A percentile compares a stretch with the other conserved stretches of the same genome.
Conservation (phyloP, 2,329 filamentous ascomycete species). For the Diaporthe sp. region DNA sequence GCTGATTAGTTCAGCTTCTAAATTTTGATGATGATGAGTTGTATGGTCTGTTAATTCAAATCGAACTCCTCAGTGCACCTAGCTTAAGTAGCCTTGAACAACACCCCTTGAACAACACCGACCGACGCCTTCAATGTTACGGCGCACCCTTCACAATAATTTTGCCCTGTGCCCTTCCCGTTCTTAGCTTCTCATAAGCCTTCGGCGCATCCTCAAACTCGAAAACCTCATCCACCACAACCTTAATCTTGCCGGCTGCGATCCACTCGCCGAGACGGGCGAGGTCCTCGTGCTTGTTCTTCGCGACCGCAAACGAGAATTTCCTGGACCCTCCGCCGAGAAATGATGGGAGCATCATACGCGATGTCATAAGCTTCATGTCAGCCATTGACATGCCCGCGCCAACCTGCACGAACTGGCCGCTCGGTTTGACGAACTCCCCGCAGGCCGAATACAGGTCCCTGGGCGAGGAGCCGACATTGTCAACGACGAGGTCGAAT, state of each 20-base stretch:
- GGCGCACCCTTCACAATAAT: constrained; percentile 56
- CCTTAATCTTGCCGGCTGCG: constrained; percentile 68
- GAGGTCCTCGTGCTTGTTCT: constrained; percentile 59
- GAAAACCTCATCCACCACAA: constrained; percentile 67
- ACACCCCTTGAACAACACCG: too few species aligned
- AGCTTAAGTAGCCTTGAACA: too few species aligned
- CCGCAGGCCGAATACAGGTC: constrained; percentile 67
- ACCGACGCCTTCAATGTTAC: neutral
- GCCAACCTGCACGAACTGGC: constrained; percentile 67
- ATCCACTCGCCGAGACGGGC: constrained; percentile 67
- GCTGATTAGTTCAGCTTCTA: neutral
- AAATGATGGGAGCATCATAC: constrained; percentile 49
- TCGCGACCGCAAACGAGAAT: constrained; percentile 53
- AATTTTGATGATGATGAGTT: neutral
- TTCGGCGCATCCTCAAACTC: constrained; percentile 68
- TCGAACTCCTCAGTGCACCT: too few species aligned
- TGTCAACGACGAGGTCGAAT: constrained; percentile 70
- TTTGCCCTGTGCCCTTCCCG: constrained; percentile 69
- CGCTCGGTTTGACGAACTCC: constrained; percentile 62
- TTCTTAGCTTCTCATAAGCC: constrained; percentile 71
- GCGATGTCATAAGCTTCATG: constrained; percentile 41
- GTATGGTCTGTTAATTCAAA: neutral
- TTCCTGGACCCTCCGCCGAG: constrained; percentile 57
- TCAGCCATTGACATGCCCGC: constrained; percentile 47
- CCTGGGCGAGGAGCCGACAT: constrained; percentile 60